Conservation (phyloP, 2,329 filamentous ascomycete genomes). For the Diaporthe humulicola region DNA sequence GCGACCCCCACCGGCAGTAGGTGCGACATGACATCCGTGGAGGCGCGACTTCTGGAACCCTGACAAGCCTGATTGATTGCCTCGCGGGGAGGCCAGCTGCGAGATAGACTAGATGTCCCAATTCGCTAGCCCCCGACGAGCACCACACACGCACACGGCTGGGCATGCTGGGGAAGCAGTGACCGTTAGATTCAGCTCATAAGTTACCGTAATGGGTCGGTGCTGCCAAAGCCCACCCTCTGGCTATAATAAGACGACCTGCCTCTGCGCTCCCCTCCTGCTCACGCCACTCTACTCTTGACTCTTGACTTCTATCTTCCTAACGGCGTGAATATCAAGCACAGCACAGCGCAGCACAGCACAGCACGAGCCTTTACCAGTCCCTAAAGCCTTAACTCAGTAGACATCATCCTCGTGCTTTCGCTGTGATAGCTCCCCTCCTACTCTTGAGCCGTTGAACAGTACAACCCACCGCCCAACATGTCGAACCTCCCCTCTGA, state of each 20-base stretch:
- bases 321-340: background rate
- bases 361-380: background rate
- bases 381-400: background rate
- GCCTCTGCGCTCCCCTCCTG: conserved; percentile 16
- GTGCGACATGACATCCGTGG: conserved; percentile 1
- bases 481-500: conserved; percentile 90
- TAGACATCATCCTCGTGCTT: background rate
- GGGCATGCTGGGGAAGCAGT: conserved; percentile 13
- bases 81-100: background rate
- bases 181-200: conserved; percentile 32
- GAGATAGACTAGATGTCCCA: conserved; percentile 16
- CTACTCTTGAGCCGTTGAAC: background rate
- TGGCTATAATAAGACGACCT: conserved; percentile 31
- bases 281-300: background rate
- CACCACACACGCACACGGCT: conserved; percentile 1
- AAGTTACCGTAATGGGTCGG: conserved; percentile 1
- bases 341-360: conserved; percentile 11
- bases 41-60: too few species aligned
- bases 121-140: conserved; percentile 17
- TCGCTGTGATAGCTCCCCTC: background rate
- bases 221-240: background rate
- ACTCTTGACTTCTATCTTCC: conserved; percentile 14
- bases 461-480: conserved; percentile 44
- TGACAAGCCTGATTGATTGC: background rate
- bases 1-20: conserved; percentile 25